These are phyloP conservation scores for Platanthera zijinensis DNA, from an alignment of 106 monocot genomes.

Conservation along the genomic window DNA sequence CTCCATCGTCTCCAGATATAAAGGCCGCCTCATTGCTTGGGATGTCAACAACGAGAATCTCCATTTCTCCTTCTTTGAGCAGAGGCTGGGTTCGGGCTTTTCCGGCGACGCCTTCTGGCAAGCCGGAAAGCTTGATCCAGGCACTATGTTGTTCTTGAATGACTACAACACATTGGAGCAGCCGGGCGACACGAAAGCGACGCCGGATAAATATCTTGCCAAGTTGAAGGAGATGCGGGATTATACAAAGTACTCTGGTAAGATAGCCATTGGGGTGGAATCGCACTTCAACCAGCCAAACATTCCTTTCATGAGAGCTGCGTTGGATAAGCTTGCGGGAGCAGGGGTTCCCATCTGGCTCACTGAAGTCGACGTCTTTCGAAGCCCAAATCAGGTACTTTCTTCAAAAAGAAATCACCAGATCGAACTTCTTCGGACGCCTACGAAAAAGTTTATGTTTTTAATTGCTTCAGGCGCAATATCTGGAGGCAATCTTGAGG, in stretches of 20 bases:
- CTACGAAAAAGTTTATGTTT: background rate
- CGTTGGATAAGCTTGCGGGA: conserved; percentile 48
- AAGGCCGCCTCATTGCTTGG: conserved; percentile 58
- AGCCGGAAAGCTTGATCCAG: conserved; percentile 34
- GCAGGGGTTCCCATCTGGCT: conserved; percentile 64
- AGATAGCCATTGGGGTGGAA: conserved; percentile 61
- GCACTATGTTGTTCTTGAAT: conserved; percentile 57
- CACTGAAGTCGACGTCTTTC: conserved; percentile 65
- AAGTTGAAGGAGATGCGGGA: conserved; percentile 42
- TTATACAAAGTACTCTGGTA: conserved; percentile 6
- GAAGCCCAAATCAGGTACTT: conserved; percentile 30
- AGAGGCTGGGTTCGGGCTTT: conserved; percentile 24
- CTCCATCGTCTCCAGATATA: conserved; percentile 54
- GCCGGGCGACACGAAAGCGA: conserved; percentile 21
- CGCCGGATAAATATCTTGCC: conserved; percentile 37
- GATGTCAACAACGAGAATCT: conserved; percentile 86
- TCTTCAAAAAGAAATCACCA: background rate
- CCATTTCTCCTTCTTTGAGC: conserved; percentile 55
- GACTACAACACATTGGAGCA: conserved; percentile 72
- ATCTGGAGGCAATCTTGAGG: conserved; percentile 60
- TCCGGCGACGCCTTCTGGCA: conserved; percentile 30
- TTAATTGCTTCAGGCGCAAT: conserved; percentile 29
- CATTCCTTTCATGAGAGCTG: conserved; percentile 61
- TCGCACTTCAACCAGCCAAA: conserved; percentile 54
- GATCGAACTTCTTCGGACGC: no score